A percentile compares a stretch with the other conserved stretches of the same genome.
These are phyloP conservation scores for Alternaria rosae DNA, from an alignment of 2,329 filamentous ascomycete species.

Conservation along the genomic window DNA sequence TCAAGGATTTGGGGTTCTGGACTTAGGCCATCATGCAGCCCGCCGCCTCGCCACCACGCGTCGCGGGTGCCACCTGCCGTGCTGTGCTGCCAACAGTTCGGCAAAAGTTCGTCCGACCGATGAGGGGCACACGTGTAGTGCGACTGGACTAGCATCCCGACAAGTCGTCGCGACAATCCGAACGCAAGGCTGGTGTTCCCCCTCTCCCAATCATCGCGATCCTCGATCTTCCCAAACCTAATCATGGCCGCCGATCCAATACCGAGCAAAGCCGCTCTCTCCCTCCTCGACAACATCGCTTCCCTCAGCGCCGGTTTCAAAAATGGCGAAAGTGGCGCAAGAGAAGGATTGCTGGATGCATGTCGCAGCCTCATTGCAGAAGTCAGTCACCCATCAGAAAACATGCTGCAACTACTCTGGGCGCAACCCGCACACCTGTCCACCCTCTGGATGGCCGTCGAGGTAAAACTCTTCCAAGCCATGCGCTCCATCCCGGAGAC, in stretches of 20 bases:
- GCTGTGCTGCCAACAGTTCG: neutral
- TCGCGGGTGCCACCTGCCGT: neutral
- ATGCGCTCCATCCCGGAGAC: conserved; percentile 15
- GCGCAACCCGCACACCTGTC: conserved; percentile 31
- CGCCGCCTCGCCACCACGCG: neutral
- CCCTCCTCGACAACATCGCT: conserved; percentile 29
- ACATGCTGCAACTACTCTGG: conserved; percentile 31
- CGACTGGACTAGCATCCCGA: neutral
- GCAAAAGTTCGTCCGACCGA: neutral
- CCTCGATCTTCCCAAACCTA: neutral
- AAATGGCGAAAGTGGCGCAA: conserved; percentile 21
- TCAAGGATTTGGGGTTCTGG: neutral
- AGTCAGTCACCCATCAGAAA: conserved; percentile 34
- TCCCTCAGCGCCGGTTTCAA: conserved; percentile 26
- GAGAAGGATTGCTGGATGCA: conserved; percentile 29
- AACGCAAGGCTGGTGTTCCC: neutral
- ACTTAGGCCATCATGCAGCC: neutral
- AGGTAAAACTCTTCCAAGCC: conserved; percentile 34
- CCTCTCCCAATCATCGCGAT: neutral
- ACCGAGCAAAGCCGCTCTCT: conserved; percentile 15
- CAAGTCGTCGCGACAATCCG: neutral
- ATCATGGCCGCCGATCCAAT: conserved; percentile 6
- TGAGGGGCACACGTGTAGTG: neutral
- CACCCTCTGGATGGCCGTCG: conserved; percentile 28
- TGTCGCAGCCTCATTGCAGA: conserved; percentile 33